Percentiles rank a stretch among this genome's conserved stretches.
Evolutionary conservation across 1,284 basidiomycete genomes (phyloP).

Genomic region (Melanopsichium pennsylvanicum): DNA sequence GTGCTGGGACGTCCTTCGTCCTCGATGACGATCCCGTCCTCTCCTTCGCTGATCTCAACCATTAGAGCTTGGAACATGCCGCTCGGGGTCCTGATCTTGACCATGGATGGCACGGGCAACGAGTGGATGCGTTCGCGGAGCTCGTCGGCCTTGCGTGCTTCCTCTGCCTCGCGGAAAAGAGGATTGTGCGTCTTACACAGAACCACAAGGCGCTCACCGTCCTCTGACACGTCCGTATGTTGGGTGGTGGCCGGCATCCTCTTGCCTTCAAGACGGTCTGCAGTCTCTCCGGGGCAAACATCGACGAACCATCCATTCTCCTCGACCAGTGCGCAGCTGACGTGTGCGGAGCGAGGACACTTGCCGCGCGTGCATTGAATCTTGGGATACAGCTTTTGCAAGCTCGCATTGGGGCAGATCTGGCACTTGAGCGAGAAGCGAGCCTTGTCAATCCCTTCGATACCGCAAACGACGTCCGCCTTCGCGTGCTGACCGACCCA

Average conservation of each 20-base stretch:
- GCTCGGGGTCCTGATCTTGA: slow-evolving; percentile 48
- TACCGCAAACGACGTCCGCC: slow-evolving; percentile 50
- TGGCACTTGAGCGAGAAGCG: slow-evolving; percentile 75
- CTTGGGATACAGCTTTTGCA: slow-evolving; percentile 83
- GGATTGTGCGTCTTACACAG: slow-evolving; percentile 64
- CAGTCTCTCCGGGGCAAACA: slow-evolving; percentile 39
- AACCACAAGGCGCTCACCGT: slow-evolving; percentile 58
- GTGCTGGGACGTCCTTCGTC: slow-evolving; percentile 42
- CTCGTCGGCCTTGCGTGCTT: slow-evolving; percentile 39
- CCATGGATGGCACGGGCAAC: slow-evolving; percentile 25
- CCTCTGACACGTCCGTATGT: slow-evolving; percentile 9
- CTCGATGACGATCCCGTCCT: slow-evolving; percentile 43
- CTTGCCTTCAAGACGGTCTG: slow-evolving; percentile 57
- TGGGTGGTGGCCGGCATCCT: slow-evolving; percentile 7
- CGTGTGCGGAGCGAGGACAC: slow-evolving; percentile 90
- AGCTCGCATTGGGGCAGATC: slow-evolving; percentile 75
- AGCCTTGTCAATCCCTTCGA: slow-evolving; percentile 52
- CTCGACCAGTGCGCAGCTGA: slow-evolving; percentile 77
- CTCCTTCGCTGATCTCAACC: slow-evolving; percentile 34
- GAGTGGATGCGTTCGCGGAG: slow-evolving; percentile 36
- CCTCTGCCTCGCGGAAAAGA: slow-evolving; percentile 43
- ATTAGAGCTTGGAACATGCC: slow-evolving; percentile 48
- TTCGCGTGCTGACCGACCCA: slow-evolving; percentile 54
- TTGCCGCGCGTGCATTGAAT: slow-evolving; percentile 93
- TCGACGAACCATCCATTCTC: slow-evolving; percentile 61